Conservation (phyloP, 495 filamentous ascomycete genomes). For the Annulohypoxylon moriforme region DNA sequence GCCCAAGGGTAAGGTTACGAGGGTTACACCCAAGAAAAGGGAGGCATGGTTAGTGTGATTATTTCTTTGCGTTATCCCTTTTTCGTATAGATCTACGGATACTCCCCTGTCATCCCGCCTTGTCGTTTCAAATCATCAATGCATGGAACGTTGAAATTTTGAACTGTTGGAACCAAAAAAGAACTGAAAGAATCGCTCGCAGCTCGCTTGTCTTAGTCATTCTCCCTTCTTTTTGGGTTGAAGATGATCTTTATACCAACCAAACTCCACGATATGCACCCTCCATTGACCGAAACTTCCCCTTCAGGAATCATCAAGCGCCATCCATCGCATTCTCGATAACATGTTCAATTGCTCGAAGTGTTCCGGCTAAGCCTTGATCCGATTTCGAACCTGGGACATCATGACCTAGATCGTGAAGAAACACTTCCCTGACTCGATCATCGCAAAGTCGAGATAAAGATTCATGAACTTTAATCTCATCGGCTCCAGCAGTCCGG, state of each 20-base stretch:
- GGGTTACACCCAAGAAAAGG: not conserved
- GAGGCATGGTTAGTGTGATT: not conserved
- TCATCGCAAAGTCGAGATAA: slow-evolving; percentile 32
- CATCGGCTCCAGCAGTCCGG: slow-evolving; percentile 16
- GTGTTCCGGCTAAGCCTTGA: slow-evolving; percentile 20
- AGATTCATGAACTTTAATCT: slow-evolving; percentile 27
- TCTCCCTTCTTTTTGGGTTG: not conserved
- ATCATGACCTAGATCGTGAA: slow-evolving; percentile 35
- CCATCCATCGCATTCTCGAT: slow-evolving; percentile 28
- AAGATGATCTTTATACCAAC: slow-evolving; percentile 3
- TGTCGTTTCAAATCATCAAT: slow-evolving; percentile 18
- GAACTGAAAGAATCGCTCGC: not conserved
- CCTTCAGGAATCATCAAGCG: not conserved
- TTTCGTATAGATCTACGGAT: not conserved
- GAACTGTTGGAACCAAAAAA: slow-evolving; percentile 15
- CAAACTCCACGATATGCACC: not conserved
- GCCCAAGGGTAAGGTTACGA: not conserved
- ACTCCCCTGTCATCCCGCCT: not conserved
- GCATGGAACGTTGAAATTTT: slow-evolving; percentile 14
- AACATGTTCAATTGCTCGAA: slow-evolving; percentile 37
- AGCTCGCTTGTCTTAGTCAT: not conserved
- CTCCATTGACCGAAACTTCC: not conserved
- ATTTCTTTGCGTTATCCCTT: not conserved
- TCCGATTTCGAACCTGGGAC: slow-evolving; percentile 40
- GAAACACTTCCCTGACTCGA: slow-evolving; percentile 34